Evolutionary conservation across 2,329 filamentous ascomycete genomes (phyloP), one percentile per base, ranked within the genome.

Genomic region (Aspergillus puulaauensis): DNA sequence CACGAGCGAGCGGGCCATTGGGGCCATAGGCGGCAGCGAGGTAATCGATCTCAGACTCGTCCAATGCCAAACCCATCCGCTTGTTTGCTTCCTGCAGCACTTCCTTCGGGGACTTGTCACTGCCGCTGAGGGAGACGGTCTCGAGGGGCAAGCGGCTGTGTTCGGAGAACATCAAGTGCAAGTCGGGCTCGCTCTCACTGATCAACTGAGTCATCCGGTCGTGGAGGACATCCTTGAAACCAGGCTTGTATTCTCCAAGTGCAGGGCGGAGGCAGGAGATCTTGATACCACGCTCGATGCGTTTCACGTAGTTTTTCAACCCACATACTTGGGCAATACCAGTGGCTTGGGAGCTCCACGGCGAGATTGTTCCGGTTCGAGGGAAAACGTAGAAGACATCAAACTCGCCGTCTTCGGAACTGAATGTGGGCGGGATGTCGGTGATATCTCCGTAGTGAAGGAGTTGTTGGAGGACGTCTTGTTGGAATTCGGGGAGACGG

Each of bases 291-390:
- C 92, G 86, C 78, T 99, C 95, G 65, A 98, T 90, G 57, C 93
- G 88, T 70, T 88, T 82, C 48, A 88, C 84, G 31, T 89, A 83
- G 53, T 85, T 76, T 43, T 87, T 85, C 59, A 98, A 80, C 24
- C 90, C 93, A 72, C 93, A 98, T 33, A 97, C 93, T 64, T 95
- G 87, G 54, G 93, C 90, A 73, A 98, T 97, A 72, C 87, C 93
- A 47, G 93, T 96, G 27, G 93, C 93, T 75, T 97, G 93, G 56
- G 93, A 96, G 77, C 92, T 97, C 95, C 95, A 99, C 72, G 95
- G 95, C 41, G 93, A 97, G 65, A 96, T 87, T 2, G 86, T 93
- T 67, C 86, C 86, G 17, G 90, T 90, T 64, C 93, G 86, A 19
- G 93, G 93, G 47, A 84, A 86, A 58, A 96, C 83, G 71, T 92